Base-by-base conservation (phyloP, 2,329 filamentous ascomycete species). In the Arthroderma sp. region DNA sequence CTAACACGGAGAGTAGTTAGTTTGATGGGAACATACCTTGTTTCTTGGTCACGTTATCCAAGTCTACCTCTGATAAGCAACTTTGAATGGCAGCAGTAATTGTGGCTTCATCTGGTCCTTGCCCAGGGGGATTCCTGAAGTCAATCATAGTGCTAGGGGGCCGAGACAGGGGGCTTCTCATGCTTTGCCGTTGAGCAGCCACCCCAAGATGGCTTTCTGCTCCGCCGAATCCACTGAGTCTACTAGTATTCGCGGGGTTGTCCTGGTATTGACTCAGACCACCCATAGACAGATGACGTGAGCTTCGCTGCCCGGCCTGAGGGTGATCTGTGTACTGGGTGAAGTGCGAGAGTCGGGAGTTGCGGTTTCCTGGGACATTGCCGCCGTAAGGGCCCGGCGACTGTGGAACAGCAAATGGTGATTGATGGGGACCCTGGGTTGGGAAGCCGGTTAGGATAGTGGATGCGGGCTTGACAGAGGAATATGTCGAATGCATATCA, bases 11-110 rank as follows among this genome's bases (percentile, higher is more conserved):
- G 15, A 22, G 15, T 22, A 22, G 7, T 6, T 22, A 30, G 15
- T 22, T 22, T 22, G 15, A 22, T 22, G 15, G 15, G 15, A 22
- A 60, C 62, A 69, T 69, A 61, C 78, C 68, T 68, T 96, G 89
- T 70, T 98, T 98, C 79, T 96, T 98, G 5, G 91, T 98, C 40
- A 96, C 85, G n/a, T 77, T 89, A 61, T 98, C 91, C 36, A 98
- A 72, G 62, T 98, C 89, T 0, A 95, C 87, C 57, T 95, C 89
- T 10, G 73, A 68, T 50, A 98, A 71, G 55, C 91, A 91, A 42
- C 74, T 71, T 57, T 86, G 83, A 50, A 96, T 89, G 1, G 85
- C 83, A 49, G 93, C 84, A 11, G 85, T 74, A 52, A 98, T 95
- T 49, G 78, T 75, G 38, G 70, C 71, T 56, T 96, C 88, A 52